Base-by-base conservation (phyloP, 306 rosid genomes). In the Quercus dentata region DNA sequence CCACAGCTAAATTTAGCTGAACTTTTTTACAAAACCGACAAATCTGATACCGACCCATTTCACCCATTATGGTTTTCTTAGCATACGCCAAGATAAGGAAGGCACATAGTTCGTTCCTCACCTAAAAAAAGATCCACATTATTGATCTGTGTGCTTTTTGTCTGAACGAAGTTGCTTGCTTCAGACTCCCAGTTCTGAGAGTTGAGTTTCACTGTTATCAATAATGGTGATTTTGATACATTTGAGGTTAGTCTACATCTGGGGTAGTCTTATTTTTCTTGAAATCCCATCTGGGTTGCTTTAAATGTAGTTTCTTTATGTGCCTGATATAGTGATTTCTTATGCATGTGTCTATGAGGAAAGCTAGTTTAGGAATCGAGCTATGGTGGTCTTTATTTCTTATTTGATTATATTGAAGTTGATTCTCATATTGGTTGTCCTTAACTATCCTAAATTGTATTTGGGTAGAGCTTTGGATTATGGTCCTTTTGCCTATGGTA, bases 221-320 rank as follows among this genome's bases (percentile, higher is more conserved):
- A 58, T 62, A 21, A 69, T 79, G 86, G 83, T 81, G 82, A 54
- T 28, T 18, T 80, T 77, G 64, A 44, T 21, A 51, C 74, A 77
- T 65, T 83, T 76, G 67, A 77, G 84, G 79, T 81, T 73, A 75
- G 70, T 85, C 80, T 31, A 74, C 64, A 58, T 30, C 54, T 74
- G 83, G 89, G 82, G 83, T 64, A n/a, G 79, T 31, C 56, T 71
- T 78, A 27, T 44, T 67, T 67, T 73, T 13, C 54, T 61, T 15
- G 31, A 64, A 64, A 61, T 73, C 74, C 28, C 51, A 51, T 89
- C 84, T 81, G 85, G 84, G 86, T 88, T 57, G 52, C 52, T 78
- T 80, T 70, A 75, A 76, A 56, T 69, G 78, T 84, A 74, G 49
- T 19, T 64, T 10, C 61, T 63, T 57, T 64, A 69, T 41, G 18